phyloP scores from a whole-genome alignment of 31 red algal species.

The Odonthalia washingtoniensis region DNA sequence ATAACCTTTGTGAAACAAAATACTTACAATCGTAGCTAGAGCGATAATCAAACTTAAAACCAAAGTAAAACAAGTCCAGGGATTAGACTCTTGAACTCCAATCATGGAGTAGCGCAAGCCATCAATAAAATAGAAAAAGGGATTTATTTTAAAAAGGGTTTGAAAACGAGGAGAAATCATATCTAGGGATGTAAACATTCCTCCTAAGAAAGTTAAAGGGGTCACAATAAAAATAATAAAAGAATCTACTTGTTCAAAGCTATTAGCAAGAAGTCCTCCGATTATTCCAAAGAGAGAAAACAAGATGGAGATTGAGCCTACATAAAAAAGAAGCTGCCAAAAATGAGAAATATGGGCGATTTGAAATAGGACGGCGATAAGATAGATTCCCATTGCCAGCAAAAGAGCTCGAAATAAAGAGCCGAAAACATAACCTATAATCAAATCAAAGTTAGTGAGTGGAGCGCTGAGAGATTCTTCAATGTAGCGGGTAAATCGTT shows the following conservation, averaged over 20 bases:
- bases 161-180: no score
- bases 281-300: slow-evolving; percentile 17
- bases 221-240: slow-evolving; percentile 2
- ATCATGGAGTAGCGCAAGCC: no score
- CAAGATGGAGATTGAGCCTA: background rate
- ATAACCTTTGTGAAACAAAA: no score
- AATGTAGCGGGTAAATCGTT: background rate
- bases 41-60: no score
- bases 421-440: background rate
- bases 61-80: no score
- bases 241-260: slow-evolving; percentile 5
- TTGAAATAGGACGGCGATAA: background rate
- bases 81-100: no score
- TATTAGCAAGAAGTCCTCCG: background rate
- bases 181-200: slow-evolving; percentile 3
- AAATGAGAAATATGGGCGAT: background rate
- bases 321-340: background rate
- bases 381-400: background rate
- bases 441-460: background rate
- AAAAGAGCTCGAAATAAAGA: background rate
- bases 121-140: no score
- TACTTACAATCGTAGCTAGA: no score
- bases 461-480: slow-evolving; percentile 4
- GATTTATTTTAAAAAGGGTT: no score
- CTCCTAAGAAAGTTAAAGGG: background rate